Evolutionary conservation across 2,329 filamentous ascomycete species (phyloP), one percentile per base, ranked within the genome.

Genomic region (Colletotrichum phormii): DNA sequence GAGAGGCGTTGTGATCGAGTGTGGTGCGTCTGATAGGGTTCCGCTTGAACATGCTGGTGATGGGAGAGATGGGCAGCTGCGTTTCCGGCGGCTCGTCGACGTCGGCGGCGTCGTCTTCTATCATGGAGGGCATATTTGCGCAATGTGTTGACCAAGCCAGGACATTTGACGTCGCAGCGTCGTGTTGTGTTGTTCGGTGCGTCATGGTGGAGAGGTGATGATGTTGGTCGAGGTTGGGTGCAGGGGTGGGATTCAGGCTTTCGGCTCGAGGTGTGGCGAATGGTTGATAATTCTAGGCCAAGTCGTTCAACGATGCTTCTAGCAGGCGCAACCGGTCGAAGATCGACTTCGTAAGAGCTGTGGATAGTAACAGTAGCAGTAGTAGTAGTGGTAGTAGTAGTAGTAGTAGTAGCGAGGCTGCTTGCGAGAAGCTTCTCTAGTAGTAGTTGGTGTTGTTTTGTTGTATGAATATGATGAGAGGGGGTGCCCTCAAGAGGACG

Each of bases 1-100:
- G 89, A 15, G 97, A 98, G 78, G 95, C 90, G 77, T 94, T 91
- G 64, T 89, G 89, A 67, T 89, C 87, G 8, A 73, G 15, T 37
- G 81, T 85, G 42, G 87, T 82, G 51, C 85, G 83, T 78, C 85
- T 85, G 67, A 88, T 84, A 61, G 80, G 80, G 64, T 83, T 86
- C 81, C 85, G 86, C 78, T 82, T 82, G 80, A 85, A 91, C 81
- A 80, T 84, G 76, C 76, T 80, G 76, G 64, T 78, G 73, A 74
- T 78, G 58, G 76, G 77, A 61, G 76, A 78, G 71, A 55, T 74
- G 76, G 65, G 75, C 73, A 79, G 76, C 71, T 74, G 77, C 72
- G 81, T 79, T 84, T 98, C 95, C 78, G 95, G 95, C 62, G 95
- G 95, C 82, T 98, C 96, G 82, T 98, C 96, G 63, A 92, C 88